Evolutionary conservation across 106 monocot species (phyloP), one percentile per base, ranked within the genome.

Genomic region (Acorus gramineus): DNA sequence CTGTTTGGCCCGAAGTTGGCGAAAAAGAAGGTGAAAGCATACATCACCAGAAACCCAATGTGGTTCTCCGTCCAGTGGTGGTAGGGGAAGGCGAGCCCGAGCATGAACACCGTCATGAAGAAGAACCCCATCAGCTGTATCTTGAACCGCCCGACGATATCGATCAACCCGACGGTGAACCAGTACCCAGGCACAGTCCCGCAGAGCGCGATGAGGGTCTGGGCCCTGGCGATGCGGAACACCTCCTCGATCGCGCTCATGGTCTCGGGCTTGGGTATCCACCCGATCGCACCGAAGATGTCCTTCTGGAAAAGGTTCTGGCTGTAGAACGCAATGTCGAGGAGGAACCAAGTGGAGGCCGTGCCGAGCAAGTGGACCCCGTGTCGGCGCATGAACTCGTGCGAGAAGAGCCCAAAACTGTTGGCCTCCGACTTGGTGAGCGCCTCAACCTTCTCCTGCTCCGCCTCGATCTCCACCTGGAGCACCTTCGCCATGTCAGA

Each of bases 181-280:
- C 90, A 90, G 73, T 90, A 90, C 2, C 90, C 90, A 0, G 90
- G 90, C 11, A 90, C 86, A 11, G 90, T 86, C 13, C 83, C 89
- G 71, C 89, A 84, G 61, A 89, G 79, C 6, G 89, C 89, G 51
- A 89, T 81, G 4, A 81, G 61, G 9, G 86, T 78, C 51, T 86
- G 86, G 5, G 90, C 90, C 3, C 86, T 71, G 12, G 91, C 71
- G 53, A 92, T 92, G 47, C 52, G 61, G 74, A 42, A 84, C 2
- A 92, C 68, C 61, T 92, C 91, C 8, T 87, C 84, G n/a, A 92
- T 64, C 5, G 86, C 91, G 69, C 56, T 86, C 91, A 92, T 92
- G 46, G 86, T 77, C n/a, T 63, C 66, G 42, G 84, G 64, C 48
- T 81, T 82, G 11, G 82, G 85, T 6, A 89, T 85, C 89, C 89